Percentiles rank a stretch among this genome's conserved stretches.
phyloP scores from a whole-genome alignment of 208 protist genomes.

The Wallacemonas collosoma region DNA sequence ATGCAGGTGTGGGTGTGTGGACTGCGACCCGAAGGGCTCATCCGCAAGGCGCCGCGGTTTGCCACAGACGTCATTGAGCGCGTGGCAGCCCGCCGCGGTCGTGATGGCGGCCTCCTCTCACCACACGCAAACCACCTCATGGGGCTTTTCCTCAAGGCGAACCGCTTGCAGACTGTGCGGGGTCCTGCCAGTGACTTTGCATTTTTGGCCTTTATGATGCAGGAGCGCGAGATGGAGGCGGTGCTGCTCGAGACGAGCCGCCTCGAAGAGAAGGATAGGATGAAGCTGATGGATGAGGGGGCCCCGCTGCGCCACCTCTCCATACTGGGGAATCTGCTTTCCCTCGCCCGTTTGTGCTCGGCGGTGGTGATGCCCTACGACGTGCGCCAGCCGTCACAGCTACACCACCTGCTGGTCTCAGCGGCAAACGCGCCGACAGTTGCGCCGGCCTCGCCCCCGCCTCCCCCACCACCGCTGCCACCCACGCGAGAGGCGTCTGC shows the following conservation, averaged over 20 bases:
- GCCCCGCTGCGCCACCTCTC: slow-evolving; percentile 20
- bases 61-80: slow-evolving; percentile 14
- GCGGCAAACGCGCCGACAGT: slow-evolving; percentile 1
- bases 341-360: slow-evolving; percentile 23
- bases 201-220: slow-evolving; percentile 33
- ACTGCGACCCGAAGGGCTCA: slow-evolving; percentile 7
- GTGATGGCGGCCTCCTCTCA: slow-evolving; percentile 5
- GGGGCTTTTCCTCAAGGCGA: slow-evolving; percentile 32
- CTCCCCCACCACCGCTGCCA: not conserved
- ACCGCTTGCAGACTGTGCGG: slow-evolving; percentile 22
- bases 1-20: slow-evolving; percentile 14
- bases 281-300: slow-evolving; percentile 28
- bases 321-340: slow-evolving; percentile 12
- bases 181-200: slow-evolving; percentile 19
- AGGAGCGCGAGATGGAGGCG: slow-evolving; percentile 28
- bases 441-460: not conserved
- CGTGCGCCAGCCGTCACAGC: slow-evolving; percentile 12
- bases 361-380: slow-evolving; percentile 17
- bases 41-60: slow-evolving; percentile 5
- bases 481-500: not conserved
- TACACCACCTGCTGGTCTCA: not conserved
- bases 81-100: slow-evolving; percentile 2
- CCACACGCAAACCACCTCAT: slow-evolving; percentile 39
- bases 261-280: slow-evolving; percentile 17
- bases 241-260: slow-evolving; percentile 28